A percentile compares a stretch with the other conserved stretches of the same genome.
Conservation (phyloP, 148 eudicot genomes). For the Amaranthus cruentus region DNA sequence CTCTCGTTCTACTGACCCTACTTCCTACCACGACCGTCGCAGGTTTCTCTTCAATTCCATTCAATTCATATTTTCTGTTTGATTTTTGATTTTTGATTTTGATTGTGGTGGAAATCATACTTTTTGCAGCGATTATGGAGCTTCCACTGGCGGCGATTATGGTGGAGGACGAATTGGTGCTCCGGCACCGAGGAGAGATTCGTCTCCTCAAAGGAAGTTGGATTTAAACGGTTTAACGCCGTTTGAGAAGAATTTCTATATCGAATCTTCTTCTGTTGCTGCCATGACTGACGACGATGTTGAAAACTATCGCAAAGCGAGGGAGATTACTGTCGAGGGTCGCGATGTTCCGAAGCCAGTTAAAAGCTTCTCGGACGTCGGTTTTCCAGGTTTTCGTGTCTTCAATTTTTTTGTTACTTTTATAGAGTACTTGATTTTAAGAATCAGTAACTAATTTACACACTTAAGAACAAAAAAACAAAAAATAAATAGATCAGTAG, state of each 20-base stretch:
- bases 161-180: slow-evolving; percentile 40
- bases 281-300: slow-evolving; percentile 76
- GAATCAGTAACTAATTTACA: no score
- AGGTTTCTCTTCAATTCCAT: slow-evolving; percentile 34
- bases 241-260: slow-evolving; percentile 88
- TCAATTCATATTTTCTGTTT: neutral
- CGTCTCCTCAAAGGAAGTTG: slow-evolving; percentile 54
- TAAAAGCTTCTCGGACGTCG: slow-evolving; percentile 58
- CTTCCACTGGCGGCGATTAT: slow-evolving; percentile 33
- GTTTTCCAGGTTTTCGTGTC: slow-evolving; percentile 66
- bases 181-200: slow-evolving; percentile 40
- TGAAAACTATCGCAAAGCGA: slow-evolving; percentile 52
- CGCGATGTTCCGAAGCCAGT: slow-evolving; percentile 89
- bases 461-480: no score
- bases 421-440: no score
- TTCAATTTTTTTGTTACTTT: neutral
- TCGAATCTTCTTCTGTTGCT: slow-evolving; percentile 55
- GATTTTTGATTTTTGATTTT: neutral
- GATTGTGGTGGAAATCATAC: no score
- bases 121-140: slow-evolving; percentile 27
- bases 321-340: slow-evolving; percentile 93
- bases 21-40: slow-evolving; percentile 90
- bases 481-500: no score
- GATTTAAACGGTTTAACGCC: slow-evolving; percentile 88
- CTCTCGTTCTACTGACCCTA: slow-evolving; percentile 79